phyloP scores from a whole-genome alignment of 257 asterid genomes.

The Salvia miltiorrhiza region DNA sequence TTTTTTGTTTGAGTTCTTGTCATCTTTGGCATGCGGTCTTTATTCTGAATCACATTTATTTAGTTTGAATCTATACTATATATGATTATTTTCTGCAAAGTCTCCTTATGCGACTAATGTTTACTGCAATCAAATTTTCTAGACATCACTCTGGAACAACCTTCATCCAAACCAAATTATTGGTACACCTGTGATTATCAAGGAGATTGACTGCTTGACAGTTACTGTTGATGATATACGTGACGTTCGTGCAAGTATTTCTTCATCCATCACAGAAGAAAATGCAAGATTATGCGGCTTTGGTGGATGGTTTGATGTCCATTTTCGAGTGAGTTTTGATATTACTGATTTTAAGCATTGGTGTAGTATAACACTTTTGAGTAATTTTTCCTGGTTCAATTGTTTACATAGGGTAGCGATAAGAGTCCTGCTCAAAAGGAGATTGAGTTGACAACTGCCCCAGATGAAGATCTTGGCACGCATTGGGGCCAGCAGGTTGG shows the following conservation, averaged over 20 bases:
- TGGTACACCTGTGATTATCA: slow-evolving; percentile 61
- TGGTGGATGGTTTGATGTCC: slow-evolving; percentile 99
- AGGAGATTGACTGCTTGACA: slow-evolving; percentile 83
- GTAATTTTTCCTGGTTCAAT: slow-evolving; percentile 11
- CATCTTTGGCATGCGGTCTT: not conserved
- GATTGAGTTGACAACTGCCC: slow-evolving; percentile 83
- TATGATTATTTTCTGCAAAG: not conserved
- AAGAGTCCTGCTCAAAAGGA: slow-evolving; percentile 70
- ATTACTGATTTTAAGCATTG: not conserved
- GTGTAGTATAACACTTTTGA: not conserved
- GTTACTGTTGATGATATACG: slow-evolving; percentile 59
- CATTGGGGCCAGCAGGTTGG: slow-evolving; percentile 99
- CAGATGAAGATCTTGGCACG: slow-evolving; percentile 60
- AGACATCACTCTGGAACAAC: slow-evolving; percentile 87
- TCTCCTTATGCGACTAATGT: slow-evolving; percentile 13
- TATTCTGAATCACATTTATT: not conserved
- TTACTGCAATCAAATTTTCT: slow-evolving; percentile 22
- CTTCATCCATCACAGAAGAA: slow-evolving; percentile 67
- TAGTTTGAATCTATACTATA: not conserved
- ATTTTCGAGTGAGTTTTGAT: slow-evolving; percentile 69
- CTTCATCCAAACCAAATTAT: slow-evolving; percentile 87
- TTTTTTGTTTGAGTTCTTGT: not conserved
- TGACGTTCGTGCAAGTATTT: slow-evolving; percentile 47
- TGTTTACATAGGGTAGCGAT: slow-evolving; percentile 52
- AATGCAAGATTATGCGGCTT: slow-evolving; percentile 69